Base-by-base conservation (phyloP, 805 yeast genomes). In the Yamadazyma sp. region DNA sequence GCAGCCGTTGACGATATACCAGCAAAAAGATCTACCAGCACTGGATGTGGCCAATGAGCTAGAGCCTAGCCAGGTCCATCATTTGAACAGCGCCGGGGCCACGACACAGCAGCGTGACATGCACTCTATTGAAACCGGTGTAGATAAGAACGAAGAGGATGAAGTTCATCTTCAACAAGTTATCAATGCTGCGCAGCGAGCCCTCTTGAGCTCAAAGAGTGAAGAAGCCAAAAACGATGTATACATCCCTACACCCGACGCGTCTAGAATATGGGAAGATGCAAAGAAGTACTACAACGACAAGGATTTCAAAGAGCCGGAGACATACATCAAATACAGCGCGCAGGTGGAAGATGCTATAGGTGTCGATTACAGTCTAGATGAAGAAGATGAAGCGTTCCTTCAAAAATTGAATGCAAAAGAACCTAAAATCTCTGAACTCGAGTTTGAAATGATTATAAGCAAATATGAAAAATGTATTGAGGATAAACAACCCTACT, bases 201-300 rank as follows among this genome's bases (percentile, higher is more conserved):
- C 82, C 2, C 73, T 85, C 13, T 44, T 64, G 23, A 62, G 66
- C 13, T 55, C 69, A 3, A 71, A 36, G 65, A 68, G 49, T 28
- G 53, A 46, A n/a, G 44, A 41, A 13, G 27, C 28, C 2, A 48
- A 49, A 5, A 41, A 52, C 20, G 73, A 74, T 44, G 82, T 83
- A 29, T 91, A 83, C 59, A 93, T 93, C 50, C 99, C 99, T 2
- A 93, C 99, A 0, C 99, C 99, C 0, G 95, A 88, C 69, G 97
- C 98, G 3, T 82, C 95, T 0, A 73, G 73, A 48, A 67, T 77
- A 14, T 90, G 96, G 96, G 60, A 66, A 3, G 95, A 86, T 16
- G 95, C 87, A 26, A 51, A 67, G 6, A 75, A 81, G 48, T 89
- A 75, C 60, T 93, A 93, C 57, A 63, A 63, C 12, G 83, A 84